Evolutionary conservation across 495 filamentous ascomycete genomes (phyloP).

Genomic region (Penicillium manginii): DNA sequence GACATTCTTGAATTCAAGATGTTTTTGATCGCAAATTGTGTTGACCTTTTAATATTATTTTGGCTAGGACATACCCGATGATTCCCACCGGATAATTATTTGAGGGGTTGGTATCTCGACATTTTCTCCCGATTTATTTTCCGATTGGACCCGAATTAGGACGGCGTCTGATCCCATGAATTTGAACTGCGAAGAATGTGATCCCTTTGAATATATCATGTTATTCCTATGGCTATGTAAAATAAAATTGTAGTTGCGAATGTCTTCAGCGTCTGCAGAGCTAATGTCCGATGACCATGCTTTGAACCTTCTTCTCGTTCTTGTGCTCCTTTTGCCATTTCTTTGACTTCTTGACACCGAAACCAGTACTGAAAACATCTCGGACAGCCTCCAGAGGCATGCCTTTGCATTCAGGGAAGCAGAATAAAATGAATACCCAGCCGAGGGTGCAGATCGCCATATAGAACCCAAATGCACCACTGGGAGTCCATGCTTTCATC

Average conservation of each 20-base stretch:
- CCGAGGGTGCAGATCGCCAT: slow-evolving; percentile 51
- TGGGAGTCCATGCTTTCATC: slow-evolving; percentile 53
- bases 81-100: no score
- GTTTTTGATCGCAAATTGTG: background rate
- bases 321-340: slow-evolving; percentile 40
- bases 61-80: no score
- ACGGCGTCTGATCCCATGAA: no score
- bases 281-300: slow-evolving; percentile 10
- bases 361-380: slow-evolving; percentile 47
- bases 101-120: no score
- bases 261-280: background rate
- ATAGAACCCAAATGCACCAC: slow-evolving; percentile 55
- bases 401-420: slow-evolving; percentile 51
- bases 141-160: no score
- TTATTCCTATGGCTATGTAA: background rate
- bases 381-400: slow-evolving; percentile 53
- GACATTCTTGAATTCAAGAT: slow-evolving; percentile 2
- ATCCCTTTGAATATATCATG: background rate
- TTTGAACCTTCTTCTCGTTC: slow-evolving; percentile 15
- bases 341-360: slow-evolving; percentile 46
- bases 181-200: no score
- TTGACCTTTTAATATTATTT: no score
- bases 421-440: slow-evolving; percentile 50
- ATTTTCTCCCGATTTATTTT: no score
- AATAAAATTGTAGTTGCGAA: no score